Conservation (phyloP, 2,329 filamentous ascomycete genomes). For the Pseudogymnoascus sp. region DNA sequence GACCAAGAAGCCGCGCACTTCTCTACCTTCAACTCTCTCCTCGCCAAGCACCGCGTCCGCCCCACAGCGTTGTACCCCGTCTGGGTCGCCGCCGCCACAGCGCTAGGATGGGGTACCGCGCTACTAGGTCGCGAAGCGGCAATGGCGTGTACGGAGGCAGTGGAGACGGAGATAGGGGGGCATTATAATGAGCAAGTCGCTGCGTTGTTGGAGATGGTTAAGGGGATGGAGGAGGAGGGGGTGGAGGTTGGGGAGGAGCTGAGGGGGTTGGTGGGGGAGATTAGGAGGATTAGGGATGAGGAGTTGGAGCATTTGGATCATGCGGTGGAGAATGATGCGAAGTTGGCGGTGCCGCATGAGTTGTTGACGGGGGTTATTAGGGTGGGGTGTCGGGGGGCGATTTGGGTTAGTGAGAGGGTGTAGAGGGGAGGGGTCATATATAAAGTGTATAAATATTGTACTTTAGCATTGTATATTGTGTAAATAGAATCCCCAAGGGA, state of each 20-base stretch:
- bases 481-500: background rate
- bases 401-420: conserved; percentile 78
- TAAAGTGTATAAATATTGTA: conserved; percentile 18
- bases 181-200: conserved; percentile 94
- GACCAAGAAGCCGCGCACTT: too few relatives aligned
- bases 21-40: too few relatives aligned
- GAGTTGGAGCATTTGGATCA: conserved; percentile 95
- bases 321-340: conserved; percentile 86
- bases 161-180: conserved; percentile 93
- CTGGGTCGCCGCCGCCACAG: conserved; percentile 73
- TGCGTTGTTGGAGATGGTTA: conserved; percentile 71
- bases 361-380: conserved; percentile 79
- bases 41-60: too few relatives aligned
- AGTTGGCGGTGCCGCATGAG: conserved; percentile 84
- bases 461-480: conserved; percentile 10
- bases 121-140: conserved; percentile 85
- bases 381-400: conserved; percentile 83
- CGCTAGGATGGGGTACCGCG: conserved; percentile 82
- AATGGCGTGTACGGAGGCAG: conserved; percentile 97
- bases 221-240: conserved; percentile 65
- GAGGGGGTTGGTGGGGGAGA: conserved; percentile 59
- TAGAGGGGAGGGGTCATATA: conserved; percentile 29
- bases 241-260: conserved; percentile 78
- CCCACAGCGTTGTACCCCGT: too few relatives aligned
- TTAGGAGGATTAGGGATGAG: conserved; percentile 84